Evolutionary conservation across 140 eudicot species (phyloP).

Genomic region (Anethum foeniculum): DNA sequence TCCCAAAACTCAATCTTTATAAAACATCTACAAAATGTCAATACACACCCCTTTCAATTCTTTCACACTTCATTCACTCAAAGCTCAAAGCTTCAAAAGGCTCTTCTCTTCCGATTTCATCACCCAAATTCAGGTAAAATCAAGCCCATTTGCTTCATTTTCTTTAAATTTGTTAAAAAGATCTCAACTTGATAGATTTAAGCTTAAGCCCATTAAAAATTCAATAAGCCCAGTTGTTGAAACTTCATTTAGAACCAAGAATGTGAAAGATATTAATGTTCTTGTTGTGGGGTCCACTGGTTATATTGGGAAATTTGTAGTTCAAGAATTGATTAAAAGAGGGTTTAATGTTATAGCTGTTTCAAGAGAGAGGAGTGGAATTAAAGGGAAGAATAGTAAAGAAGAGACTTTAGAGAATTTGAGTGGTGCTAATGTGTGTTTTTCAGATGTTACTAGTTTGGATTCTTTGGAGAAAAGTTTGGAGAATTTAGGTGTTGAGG

Average conservation of each 20-base stretch:
- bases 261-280: constrained; percentile 67
- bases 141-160: constrained; percentile 29
- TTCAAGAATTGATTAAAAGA: constrained; percentile 62
- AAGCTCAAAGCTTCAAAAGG: constrained; percentile 33
- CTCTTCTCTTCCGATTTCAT: constrained; percentile 30
- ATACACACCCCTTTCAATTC: constrained; percentile 32
- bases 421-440: constrained; percentile 76
- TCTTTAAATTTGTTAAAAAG: constrained; percentile 24
- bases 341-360: constrained; percentile 93
- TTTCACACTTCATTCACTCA: constrained; percentile 35
- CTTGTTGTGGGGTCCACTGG: constrained; percentile 97
- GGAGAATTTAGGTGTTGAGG: constrained; percentile 42
- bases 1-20: constrained; percentile 14
- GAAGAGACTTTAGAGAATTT: constrained; percentile 56
- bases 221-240: constrained; percentile 29
- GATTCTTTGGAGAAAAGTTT: constrained; percentile 51
- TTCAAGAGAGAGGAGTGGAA: constrained; percentile 88
- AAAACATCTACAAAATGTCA: constrained; percentile 41
- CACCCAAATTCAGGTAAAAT: constrained; percentile 38
- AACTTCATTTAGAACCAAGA: constrained; percentile 58
- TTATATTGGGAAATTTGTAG: constrained; percentile 81
- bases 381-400: constrained; percentile 51
- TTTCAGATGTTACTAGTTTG: constrained; percentile 79
- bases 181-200: constrained; percentile 24
- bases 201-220: constrained; percentile 26